These are phyloP conservation scores for Aspergillus fumigatus DNA, from an alignment of 2,329 filamentous ascomycete genomes.

Conservation along the genomic window DNA sequence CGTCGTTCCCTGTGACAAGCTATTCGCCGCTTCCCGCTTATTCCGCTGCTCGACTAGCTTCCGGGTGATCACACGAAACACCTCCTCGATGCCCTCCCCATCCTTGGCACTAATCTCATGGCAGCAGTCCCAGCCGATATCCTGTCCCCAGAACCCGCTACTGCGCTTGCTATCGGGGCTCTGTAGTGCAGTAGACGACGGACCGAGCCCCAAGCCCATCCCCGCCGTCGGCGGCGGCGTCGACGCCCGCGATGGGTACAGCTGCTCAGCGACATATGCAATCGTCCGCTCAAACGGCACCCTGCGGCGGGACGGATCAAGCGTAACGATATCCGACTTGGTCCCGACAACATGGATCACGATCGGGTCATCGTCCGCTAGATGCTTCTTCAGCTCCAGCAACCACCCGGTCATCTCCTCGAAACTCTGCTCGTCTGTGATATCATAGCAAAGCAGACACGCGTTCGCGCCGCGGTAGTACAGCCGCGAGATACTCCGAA, in stretches of 20 bases:
- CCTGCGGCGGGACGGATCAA: conserved; percentile 71
- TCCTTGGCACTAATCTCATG: conserved; percentile 94
- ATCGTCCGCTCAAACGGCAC: conserved; percentile 95
- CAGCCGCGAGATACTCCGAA: conserved; percentile 86
- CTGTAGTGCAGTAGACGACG: conserved; percentile 19
- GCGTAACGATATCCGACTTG: conserved; percentile 83
- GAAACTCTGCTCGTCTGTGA: conserved; percentile 81
- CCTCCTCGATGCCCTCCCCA: conserved; percentile 93
- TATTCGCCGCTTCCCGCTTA: conserved; percentile 47
- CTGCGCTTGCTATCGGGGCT: conserved; percentile 44
- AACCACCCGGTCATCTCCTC: conserved; percentile 91
- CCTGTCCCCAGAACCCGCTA: conserved; percentile 69
- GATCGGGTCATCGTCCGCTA: conserved; percentile 62
- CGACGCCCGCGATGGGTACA: conserved; percentile 65
- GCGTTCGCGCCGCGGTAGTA: conserved; percentile 96
- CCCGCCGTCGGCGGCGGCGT: conserved; percentile 64
- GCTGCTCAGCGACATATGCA: conserved; percentile 88
- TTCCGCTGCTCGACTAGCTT: conserved; percentile 72
- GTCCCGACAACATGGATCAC: conserved; percentile 94
- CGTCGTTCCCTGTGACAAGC: conserved; percentile 43
- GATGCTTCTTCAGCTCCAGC: conserved; percentile 73
- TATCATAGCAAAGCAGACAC: conserved; percentile 90
- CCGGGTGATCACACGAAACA: conserved; percentile 84
- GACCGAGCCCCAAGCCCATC: conserved; percentile 25
- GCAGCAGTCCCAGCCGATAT: conserved; percentile 93